Evolutionary conservation across 495 filamentous ascomycete genomes (phyloP).

Genomic region (Trichoderma reesei): DNA sequence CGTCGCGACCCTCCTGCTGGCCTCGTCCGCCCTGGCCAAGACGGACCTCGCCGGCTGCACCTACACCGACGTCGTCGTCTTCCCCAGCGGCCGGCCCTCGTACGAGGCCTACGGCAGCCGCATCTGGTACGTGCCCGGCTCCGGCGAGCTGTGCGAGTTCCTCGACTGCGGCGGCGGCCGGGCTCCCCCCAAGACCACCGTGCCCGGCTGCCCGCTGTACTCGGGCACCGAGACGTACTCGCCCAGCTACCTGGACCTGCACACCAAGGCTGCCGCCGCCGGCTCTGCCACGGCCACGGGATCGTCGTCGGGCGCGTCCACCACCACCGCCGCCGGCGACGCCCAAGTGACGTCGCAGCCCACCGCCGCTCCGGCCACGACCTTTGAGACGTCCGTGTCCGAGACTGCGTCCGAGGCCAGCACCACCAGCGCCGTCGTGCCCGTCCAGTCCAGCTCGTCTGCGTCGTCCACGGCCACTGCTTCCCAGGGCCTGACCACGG

Average conservation of each 20-base stretch:
- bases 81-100: constrained; percentile 19
- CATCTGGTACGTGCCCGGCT: constrained; percentile 39
- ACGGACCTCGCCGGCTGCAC: constrained; percentile 41
- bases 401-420: not conserved
- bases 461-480: not conserved
- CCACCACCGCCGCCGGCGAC: constrained; percentile 24
- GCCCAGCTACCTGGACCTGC: constrained; percentile 38
- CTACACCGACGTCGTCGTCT: constrained; percentile 17
- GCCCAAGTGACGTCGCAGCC: not conserved
- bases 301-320: too few relatives aligned
- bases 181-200: constrained; percentile 46
- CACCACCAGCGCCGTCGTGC: not conserved
- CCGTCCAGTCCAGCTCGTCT: not conserved
- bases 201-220: constrained; percentile 49
- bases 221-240: constrained; percentile 44
- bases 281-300: too few relatives aligned
- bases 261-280: constrained; percentile 48
- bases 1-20: constrained; percentile 11
- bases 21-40: constrained; percentile 25
- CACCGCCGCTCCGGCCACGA: not conserved
- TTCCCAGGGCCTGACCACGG: not conserved
- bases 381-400: not conserved
- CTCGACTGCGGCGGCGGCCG: constrained; percentile 54
- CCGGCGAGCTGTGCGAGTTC: constrained; percentile 45
- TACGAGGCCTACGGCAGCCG: constrained; percentile 15